Evolutionary conservation across 345 rosid genomes (phyloP).

Genomic region (Citrus reticulata): DNA sequence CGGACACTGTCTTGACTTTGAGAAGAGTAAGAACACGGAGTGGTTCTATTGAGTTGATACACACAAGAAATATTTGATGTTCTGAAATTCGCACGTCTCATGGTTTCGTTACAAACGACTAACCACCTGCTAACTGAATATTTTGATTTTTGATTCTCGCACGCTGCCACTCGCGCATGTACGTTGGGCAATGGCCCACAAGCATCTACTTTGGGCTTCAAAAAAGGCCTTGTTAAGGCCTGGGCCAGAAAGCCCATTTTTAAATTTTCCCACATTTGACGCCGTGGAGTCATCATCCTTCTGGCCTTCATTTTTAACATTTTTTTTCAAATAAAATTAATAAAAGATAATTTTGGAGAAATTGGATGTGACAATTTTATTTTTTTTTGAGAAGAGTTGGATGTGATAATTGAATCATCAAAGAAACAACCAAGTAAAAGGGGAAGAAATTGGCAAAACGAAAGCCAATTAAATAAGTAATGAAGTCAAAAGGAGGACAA

Average conservation of each 20-base stretch:
- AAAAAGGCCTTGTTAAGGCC: neutral
- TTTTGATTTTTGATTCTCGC: neutral
- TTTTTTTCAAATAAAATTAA: too few species aligned
- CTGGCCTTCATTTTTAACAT: too few species aligned
- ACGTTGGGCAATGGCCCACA: neutral
- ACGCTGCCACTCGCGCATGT: neutral
- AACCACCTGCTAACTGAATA: neutral
- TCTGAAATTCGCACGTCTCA: slow-evolving; percentile 15
- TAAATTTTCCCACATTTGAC: too few species aligned
- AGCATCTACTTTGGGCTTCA: neutral
- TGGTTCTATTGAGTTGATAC: slow-evolving; percentile 7
- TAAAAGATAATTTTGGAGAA: neutral
- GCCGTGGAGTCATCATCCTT: too few species aligned
- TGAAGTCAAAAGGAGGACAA: too few species aligned
- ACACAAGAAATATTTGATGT: neutral
- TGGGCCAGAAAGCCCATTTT: neutral
- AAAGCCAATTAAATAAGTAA: neutral
- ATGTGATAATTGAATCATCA: neutral
- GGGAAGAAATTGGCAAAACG: neutral
- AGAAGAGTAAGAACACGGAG: slow-evolving; percentile 27
- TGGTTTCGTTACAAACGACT: neutral
- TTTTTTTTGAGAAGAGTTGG: neutral
- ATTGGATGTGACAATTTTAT: neutral
- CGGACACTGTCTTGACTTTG: slow-evolving; percentile 4
- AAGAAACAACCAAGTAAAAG: neutral